Base-by-base conservation (phyloP, 441 rosid genomes). In the Capsella rubella region DNA sequence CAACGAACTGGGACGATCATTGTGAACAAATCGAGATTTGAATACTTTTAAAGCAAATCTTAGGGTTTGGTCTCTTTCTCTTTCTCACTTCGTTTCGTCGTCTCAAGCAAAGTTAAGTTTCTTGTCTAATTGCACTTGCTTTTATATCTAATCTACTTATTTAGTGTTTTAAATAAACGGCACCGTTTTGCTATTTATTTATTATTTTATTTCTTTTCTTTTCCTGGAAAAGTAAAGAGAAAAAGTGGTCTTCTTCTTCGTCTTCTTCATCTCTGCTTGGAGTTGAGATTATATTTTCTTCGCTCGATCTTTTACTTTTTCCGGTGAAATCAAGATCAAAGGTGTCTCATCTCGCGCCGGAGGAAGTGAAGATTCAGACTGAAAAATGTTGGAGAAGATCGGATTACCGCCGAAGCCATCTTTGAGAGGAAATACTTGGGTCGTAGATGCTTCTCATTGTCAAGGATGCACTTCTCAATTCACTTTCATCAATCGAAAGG, bases 401-500 rank as follows among this genome's bases (percentile, higher is more conserved):
- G 92, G 99, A 18, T 85, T 93, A 78, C 97, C 99, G 25, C 82
- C 90, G 78, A 95, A 86, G 79, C 98, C 98, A 25, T 93, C 99
- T 27, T 56, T 80, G 47, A 83, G 98, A 64, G 97, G 98, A 73
- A 91, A 39, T 53, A 83, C 29, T 78, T 95, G 99, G 97, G 99
- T 89, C 18, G 89, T 84, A 1, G 99, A 93, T 58, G 93, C 95
- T 50, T 78, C 99, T 43, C 93, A 95, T 80, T 95, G 99, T 81
- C 99, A 91, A 81, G 97, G 97, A 67, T 95, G 99, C 76, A 82
- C 97, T 59, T 89, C 96, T 59, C 98, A 82, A 64, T 95, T 95
- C 81, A 87, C 95, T 81, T 91, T 95, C 90, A 91, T 95, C 87
- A 91, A 91, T 86, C 98, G 97, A 89, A 92, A 95, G 98, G 99